These are phyloP conservation scores for Stagonosporopsis vannaccii DNA, from an alignment of 2,329 filamentous ascomycete genomes.

Conservation along the genomic window DNA sequence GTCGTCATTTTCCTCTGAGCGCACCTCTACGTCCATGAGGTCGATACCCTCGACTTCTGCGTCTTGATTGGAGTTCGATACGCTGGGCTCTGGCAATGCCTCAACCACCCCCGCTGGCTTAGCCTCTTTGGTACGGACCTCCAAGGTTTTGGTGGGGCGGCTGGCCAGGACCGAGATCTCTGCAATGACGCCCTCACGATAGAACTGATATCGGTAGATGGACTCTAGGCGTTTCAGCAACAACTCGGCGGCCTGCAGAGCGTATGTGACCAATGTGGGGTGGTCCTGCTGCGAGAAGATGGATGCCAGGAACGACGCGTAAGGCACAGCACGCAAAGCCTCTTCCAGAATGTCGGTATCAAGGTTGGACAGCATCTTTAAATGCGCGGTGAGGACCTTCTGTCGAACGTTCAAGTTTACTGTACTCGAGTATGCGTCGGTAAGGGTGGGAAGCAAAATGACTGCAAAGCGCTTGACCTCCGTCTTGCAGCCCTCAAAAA, in stretches of 20 bases:
- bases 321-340: slow-evolving; percentile 84
- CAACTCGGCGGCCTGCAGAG: slow-evolving; percentile 87
- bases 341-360: slow-evolving; percentile 85
- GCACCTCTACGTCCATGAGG: slow-evolving; percentile 60
- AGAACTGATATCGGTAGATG: slow-evolving; percentile 95
- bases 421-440: slow-evolving; percentile 96
- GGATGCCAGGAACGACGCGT: slow-evolving; percentile 92
- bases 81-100: slow-evolving; percentile 30
- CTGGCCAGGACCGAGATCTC: slow-evolving; percentile 85
- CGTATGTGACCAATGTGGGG: slow-evolving; percentile 81
- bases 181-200: slow-evolving; percentile 92
- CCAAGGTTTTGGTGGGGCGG: slow-evolving; percentile 47
- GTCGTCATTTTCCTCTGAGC: slow-evolving; percentile 62
- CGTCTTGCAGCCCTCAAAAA: slow-evolving; percentile 81
- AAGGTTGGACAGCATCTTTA: slow-evolving; percentile 98
- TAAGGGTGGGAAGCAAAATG: slow-evolving; percentile 92
- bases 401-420: slow-evolving; percentile 94
- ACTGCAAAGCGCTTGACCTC: slow-evolving; percentile 92
- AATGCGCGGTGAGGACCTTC: slow-evolving; percentile 92
- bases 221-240: slow-evolving; percentile 82
- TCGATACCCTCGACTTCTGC: slow-evolving; percentile 58
- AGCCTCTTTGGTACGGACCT: slow-evolving; percentile 37
- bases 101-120: slow-evolving; percentile 38
- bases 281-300: slow-evolving; percentile 97
- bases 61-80: slow-evolving; percentile 39